Conservation (phyloP, 179 eudicot genomes). For the Patellifolia procumbens region DNA sequence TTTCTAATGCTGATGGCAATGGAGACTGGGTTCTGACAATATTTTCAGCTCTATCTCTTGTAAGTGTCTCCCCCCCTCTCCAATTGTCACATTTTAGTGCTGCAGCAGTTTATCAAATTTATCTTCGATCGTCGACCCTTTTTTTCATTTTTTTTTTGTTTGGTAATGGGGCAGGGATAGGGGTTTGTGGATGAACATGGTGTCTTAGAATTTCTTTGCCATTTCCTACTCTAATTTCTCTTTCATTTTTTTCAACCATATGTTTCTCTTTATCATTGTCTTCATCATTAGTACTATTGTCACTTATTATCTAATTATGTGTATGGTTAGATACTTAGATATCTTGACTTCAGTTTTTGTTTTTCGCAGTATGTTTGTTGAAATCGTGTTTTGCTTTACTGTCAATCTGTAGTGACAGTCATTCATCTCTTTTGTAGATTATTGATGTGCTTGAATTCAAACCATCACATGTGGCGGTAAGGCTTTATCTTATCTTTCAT, state of each 20-base stretch:
- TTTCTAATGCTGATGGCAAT: constrained; percentile 91
- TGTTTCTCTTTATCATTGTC: background rate
- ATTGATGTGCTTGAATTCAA: constrained; percentile 84
- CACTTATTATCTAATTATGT: no score
- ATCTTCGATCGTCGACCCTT: background rate
- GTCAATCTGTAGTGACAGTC: constrained; percentile 13
- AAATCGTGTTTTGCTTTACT: background rate
- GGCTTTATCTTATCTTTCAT: constrained; percentile 24
- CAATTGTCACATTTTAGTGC: background rate
- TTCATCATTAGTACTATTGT: background rate
- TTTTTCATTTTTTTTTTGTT: background rate
- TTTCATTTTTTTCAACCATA: background rate
- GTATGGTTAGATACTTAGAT: background rate
- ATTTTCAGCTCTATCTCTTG: constrained; percentile 84
- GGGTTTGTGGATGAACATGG: background rate
- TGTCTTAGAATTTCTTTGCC: background rate
- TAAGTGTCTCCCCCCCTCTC: constrained; percentile 42
- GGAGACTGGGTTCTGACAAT: constrained; percentile 99
- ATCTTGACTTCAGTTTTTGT: no score
- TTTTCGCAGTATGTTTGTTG: background rate
- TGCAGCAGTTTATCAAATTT: background rate
- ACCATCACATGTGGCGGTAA: constrained; percentile 96
- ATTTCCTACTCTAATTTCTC: no score
- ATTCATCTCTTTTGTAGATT: constrained; percentile 58
- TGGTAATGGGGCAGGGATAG: background rate